Percentiles rank a stretch among this genome's conserved stretches.
Conservation (phyloP, 495 filamentous ascomycete species). For the Tirmania nivea region DNA sequence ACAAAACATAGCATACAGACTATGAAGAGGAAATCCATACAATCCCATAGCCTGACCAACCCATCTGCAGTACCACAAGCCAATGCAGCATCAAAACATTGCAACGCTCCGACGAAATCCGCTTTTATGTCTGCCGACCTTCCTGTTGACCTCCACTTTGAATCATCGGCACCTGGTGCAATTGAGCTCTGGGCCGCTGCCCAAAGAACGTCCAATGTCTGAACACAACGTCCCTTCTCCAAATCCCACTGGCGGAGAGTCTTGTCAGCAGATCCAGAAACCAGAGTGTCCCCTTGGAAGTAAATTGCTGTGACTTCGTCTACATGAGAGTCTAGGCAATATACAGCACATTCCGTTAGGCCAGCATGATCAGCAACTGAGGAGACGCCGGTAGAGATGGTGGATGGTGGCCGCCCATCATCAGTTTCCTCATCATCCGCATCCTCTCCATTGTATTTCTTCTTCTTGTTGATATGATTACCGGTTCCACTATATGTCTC, state of each 20-base stretch:
- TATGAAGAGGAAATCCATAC: slow-evolving; percentile 6
- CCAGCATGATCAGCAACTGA: slow-evolving; percentile 22
- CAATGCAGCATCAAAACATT: slow-evolving; percentile 90
- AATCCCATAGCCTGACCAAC: slow-evolving; percentile 94
- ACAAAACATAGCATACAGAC: background rate
- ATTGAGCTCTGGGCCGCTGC: slow-evolving; percentile 79
- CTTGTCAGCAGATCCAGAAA: slow-evolving; percentile 93
- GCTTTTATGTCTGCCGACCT: slow-evolving; percentile 44
- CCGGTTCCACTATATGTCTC: slow-evolving; percentile 28
- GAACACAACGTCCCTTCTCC: slow-evolving; percentile 81
- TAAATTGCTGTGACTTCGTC: slow-evolving; percentile 88
- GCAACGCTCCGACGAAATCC: slow-evolving; percentile 84
- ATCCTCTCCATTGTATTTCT: slow-evolving; percentile 29
- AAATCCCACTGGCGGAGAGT: slow-evolving; percentile 96
- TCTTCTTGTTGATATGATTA: slow-evolving; percentile 10
- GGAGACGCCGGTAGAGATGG: background rate
- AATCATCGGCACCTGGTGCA: slow-evolving; percentile 31
- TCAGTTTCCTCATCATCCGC: slow-evolving; percentile 40
- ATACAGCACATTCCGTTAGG: slow-evolving; percentile 62
- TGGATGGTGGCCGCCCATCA: slow-evolving; percentile 35
- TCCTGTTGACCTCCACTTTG: slow-evolving; percentile 34
- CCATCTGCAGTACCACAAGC: slow-evolving; percentile 97
- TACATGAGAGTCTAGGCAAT: slow-evolving; percentile 72
- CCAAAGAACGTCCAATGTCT: slow-evolving; percentile 98
- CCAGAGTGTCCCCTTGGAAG: slow-evolving; percentile 66